Evolutionary conservation across 1,139 yeast species (phyloP).

Genomic region (Blastobotrys illinoisensis): DNA sequence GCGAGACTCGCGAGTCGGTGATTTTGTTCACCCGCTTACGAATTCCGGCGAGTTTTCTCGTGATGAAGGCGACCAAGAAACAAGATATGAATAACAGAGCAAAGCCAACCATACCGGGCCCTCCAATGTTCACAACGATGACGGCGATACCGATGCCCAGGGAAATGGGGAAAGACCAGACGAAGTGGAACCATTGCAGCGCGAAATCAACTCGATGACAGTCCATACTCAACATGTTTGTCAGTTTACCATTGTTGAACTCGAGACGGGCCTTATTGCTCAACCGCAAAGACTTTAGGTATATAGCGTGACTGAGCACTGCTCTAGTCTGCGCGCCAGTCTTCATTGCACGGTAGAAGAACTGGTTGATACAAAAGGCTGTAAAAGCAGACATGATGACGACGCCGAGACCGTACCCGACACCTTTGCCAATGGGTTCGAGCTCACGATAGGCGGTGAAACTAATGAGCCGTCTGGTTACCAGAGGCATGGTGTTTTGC

Average conservation of each 20-base stretch:
- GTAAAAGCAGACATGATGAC: slow-evolving; percentile 42
- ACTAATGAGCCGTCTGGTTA: slow-evolving; percentile 49
- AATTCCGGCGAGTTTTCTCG: slow-evolving; percentile 39
- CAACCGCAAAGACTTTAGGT: slow-evolving; percentile 60
- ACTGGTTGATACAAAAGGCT: slow-evolving; percentile 56
- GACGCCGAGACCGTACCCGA: slow-evolving; percentile 58
- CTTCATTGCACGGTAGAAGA: slow-evolving; percentile 53
- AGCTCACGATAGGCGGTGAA: slow-evolving; percentile 32
- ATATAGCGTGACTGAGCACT: slow-evolving; percentile 57
- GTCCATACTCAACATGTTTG: slow-evolving; percentile 74
- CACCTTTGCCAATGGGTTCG: slow-evolving; percentile 41
- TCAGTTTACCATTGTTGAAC: slow-evolving; percentile 62
- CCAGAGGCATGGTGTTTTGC: slow-evolving; percentile 45
- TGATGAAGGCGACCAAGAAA: slow-evolving; percentile 27
- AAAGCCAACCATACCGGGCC: slow-evolving; percentile 60
- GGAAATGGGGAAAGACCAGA: slow-evolving; percentile 62
- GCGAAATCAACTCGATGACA: slow-evolving; percentile 77
- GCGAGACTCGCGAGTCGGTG: slow-evolving; percentile 56
- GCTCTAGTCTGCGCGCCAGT: slow-evolving; percentile 68
- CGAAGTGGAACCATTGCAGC: slow-evolving; percentile 60
- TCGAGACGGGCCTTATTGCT: slow-evolving; percentile 54
- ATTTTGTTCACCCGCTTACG: slow-evolving; percentile 42
- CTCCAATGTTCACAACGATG: slow-evolving; percentile 66
- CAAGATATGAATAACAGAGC: slow-evolving; percentile 39
- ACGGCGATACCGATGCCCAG: slow-evolving; percentile 57